phyloP scores from a whole-genome alignment of 768 basidiomycete genomes.

The Sarcomyxa edulis region DNA sequence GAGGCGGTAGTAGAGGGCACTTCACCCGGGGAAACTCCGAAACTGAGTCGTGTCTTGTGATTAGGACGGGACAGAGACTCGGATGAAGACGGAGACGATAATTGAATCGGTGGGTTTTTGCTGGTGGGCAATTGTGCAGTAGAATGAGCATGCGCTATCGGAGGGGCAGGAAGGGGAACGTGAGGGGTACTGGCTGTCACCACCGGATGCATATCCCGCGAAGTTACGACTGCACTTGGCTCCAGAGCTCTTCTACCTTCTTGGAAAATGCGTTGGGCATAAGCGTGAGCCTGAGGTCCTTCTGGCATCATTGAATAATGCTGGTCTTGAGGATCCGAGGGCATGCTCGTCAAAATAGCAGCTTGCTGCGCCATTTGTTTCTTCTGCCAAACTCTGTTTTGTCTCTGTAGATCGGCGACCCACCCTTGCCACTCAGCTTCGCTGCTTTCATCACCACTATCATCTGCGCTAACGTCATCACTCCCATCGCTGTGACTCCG shows the following conservation, averaged over 20 bases:
- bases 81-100: constrained; percentile 27
- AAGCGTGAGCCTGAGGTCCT: constrained; percentile 9
- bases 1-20: not conserved
- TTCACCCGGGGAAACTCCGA: not conserved
- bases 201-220: constrained; percentile 1
- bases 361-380: constrained; percentile 12
- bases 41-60: not conserved
- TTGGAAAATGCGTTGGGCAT: constrained; percentile 12
- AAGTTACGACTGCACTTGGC: constrained; percentile 24
- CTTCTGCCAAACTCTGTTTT: constrained; percentile 21
- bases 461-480: constrained; percentile 21
- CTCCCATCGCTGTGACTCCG: too few species aligned
- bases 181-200: not conserved
- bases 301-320: constrained; percentile 8
- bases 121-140: constrained; percentile 10
- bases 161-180: not conserved
- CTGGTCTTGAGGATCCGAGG: constrained; percentile 9
- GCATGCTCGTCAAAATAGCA: constrained; percentile 7
- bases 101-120: constrained; percentile 13
- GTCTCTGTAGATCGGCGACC: constrained; percentile 50
- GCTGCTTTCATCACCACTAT: constrained; percentile 39
- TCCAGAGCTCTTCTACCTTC: constrained; percentile 21
- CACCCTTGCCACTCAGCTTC: constrained; percentile 69
- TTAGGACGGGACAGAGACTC: constrained; percentile 17
- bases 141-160: not conserved